A percentile compares a stretch with the other conserved stretches of the same genome.
Evolutionary conservation across 441 rosid genomes (phyloP).

Genomic region (Syzygium malaccense): DNA sequence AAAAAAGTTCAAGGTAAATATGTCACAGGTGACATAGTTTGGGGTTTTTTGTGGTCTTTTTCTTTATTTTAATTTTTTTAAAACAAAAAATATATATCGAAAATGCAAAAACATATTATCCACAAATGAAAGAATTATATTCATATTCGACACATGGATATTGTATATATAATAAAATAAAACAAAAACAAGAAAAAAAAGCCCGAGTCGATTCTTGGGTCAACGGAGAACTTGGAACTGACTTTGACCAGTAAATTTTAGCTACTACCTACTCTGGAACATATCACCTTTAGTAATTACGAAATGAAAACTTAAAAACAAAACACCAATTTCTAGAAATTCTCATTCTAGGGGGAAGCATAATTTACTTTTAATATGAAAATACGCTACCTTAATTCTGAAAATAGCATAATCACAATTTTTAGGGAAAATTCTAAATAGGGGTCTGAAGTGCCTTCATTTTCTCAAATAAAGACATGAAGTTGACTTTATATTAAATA

Average conservation of each 20-base stretch:
- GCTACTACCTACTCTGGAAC: rapidly evolving
- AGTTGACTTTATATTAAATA: too few species aligned
- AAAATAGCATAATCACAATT: background rate
- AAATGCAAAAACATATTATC: background rate
- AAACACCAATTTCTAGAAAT: background rate
- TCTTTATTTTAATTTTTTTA: background rate
- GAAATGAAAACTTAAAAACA: background rate
- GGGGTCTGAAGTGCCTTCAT: too few species aligned
- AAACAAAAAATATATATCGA: background rate
- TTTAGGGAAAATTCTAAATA: background rate
- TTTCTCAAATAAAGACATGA: too few species aligned
- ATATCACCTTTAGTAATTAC: rapidly evolving
- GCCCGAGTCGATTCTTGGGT: rapidly evolving
- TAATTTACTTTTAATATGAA: background rate
- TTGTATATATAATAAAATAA: background rate
- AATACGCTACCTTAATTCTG: background rate
- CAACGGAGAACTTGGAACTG: too few species aligned
- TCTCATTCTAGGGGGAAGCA: background rate
- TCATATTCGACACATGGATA: background rate
- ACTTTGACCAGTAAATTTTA: background rate
- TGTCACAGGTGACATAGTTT: too few species aligned
- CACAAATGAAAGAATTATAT: background rate
- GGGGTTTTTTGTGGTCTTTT: too few species aligned
- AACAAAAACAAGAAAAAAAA: background rate
- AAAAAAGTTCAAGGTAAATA: too few species aligned